Percentiles rank a stretch among this genome's conserved stretches.
These are phyloP conservation scores for Leccinum boreale DNA, from an alignment of 768 basidiomycete genomes.

Conservation along the genomic window DNA sequence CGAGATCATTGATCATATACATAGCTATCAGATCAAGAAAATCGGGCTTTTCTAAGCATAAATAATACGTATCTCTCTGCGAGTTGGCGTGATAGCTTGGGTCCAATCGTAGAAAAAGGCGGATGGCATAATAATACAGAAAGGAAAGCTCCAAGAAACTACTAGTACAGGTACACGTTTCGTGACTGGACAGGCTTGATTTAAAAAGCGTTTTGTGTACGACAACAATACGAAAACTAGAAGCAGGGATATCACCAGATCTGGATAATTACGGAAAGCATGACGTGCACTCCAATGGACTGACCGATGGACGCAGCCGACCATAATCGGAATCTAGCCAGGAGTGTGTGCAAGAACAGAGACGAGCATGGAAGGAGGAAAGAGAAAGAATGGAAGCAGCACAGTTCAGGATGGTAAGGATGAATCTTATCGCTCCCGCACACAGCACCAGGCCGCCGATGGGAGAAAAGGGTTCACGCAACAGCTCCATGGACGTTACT, in stretches of 20 bases:
- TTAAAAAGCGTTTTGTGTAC: slow-evolving; percentile 16
- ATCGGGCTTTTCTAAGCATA: slow-evolving; percentile 17
- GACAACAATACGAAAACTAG: slow-evolving; percentile 23
- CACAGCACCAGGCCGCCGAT: slow-evolving; percentile 20
- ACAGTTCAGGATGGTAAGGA: slow-evolving; percentile 1
- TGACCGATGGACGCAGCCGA: slow-evolving; percentile 5
- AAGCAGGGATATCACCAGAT: slow-evolving; percentile 14
- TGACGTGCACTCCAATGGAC: slow-evolving; percentile 4
- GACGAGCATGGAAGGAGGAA: slow-evolving; percentile 3
- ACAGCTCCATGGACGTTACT: slow-evolving; percentile 30
- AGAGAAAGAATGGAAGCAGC: slow-evolving; percentile 9
- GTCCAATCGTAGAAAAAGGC: slow-evolving; percentile 14
- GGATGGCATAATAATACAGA: slow-evolving; percentile 27
- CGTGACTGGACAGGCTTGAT: slow-evolving; percentile 3
- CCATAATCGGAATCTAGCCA: slow-evolving; percentile 18
- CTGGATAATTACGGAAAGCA: slow-evolving; percentile 18
- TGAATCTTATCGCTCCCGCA: slow-evolving; percentile 1
- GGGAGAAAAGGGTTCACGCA: slow-evolving; percentile 17
- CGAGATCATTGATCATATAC: slow-evolving; percentile 20
- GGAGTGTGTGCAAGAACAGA: slow-evolving; percentile 22
- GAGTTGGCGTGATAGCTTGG: slow-evolving; percentile 1
- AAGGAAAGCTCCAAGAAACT: slow-evolving; percentile 26
- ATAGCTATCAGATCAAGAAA: slow-evolving; percentile 22
- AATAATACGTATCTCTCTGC: slow-evolving; percentile 14
- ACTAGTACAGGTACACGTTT: slow-evolving; percentile 25